phyloP scores from a whole-genome alignment of 352 stramenopile species.

The Aphanomyces stellatus region DNA sequence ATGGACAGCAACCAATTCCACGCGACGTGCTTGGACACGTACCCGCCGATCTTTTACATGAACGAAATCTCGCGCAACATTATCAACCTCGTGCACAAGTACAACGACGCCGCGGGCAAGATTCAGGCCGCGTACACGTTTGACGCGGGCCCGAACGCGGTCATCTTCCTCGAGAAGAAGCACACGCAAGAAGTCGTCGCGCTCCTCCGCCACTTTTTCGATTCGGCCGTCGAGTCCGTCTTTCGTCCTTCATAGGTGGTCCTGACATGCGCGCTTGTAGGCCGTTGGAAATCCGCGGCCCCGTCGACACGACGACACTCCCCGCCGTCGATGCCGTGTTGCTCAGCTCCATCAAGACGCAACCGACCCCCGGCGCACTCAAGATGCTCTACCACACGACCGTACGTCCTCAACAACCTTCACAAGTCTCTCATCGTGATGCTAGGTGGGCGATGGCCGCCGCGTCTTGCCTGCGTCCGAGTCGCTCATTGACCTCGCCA shows the following conservation, averaged over 20 bases:
- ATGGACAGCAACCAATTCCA: slow-evolving; percentile 98
- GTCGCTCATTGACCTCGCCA: slow-evolving; percentile 16
- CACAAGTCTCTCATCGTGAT: not conserved
- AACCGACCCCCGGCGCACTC: slow-evolving; percentile 11
- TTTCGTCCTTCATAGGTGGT: not conserved
- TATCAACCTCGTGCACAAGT: slow-evolving; percentile 86
- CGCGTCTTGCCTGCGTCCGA: slow-evolving; percentile 6
- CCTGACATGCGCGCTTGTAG: not conserved
- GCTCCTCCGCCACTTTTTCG: slow-evolving; percentile 47
- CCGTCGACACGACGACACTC: not conserved
- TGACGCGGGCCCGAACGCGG: slow-evolving; percentile 97
- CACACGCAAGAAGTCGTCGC: slow-evolving; percentile 54
- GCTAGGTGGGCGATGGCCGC: slow-evolving; percentile 15
- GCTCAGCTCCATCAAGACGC: not conserved
- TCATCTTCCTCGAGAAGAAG: slow-evolving; percentile 83
- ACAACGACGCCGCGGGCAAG: slow-evolving; percentile 78
- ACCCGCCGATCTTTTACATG: slow-evolving; percentile 98
- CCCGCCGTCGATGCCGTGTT: not conserved
- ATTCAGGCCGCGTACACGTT: slow-evolving; percentile 96
- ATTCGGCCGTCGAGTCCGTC: not conserved
- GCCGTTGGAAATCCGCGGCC: slow-evolving; percentile 10
- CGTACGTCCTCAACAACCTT: slow-evolving; percentile 1
- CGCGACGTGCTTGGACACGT: slow-evolving; percentile 96
- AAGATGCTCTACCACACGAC: slow-evolving; percentile 21
- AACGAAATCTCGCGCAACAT: slow-evolving; percentile 88